A percentile compares a stretch with the other conserved stretches of the same genome.
These are phyloP conservation scores for Saksenaea oblongispora DNA, from an alignment of 371 early-diverging fungal species.

Conservation along the genomic window DNA sequence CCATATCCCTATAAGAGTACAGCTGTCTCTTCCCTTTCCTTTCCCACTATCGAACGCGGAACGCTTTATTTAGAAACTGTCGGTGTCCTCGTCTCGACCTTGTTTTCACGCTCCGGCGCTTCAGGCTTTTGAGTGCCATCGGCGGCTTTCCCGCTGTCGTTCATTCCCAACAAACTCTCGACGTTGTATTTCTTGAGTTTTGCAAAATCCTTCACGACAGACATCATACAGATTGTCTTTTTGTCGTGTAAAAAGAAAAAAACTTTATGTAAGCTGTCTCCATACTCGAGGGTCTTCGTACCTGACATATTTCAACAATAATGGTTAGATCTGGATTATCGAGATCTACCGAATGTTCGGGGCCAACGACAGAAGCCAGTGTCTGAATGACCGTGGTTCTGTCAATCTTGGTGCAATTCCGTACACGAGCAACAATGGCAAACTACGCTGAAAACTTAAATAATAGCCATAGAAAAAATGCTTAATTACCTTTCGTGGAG, in stretches of 20 bases:
- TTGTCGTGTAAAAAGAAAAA: background rate
- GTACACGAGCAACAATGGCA: constrained; percentile 63
- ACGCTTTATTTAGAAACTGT: background rate
- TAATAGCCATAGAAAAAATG: background rate
- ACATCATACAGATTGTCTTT: constrained; percentile 73
- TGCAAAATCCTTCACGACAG: constrained; percentile 67
- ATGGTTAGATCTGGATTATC: constrained; percentile 61
- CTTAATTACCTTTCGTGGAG: constrained; percentile 9
- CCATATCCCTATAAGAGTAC: constrained; percentile 1
- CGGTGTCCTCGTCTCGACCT: background rate
- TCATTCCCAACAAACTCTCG: constrained; percentile 54
- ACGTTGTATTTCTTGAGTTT: constrained; percentile 70
- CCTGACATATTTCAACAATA: constrained; percentile 74
- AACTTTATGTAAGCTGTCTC: background rate
- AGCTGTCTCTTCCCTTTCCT: background rate
- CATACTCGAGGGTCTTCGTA: constrained; percentile 15
- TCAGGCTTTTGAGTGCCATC: background rate
- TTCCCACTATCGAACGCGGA: background rate
- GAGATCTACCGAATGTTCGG: constrained; percentile 64
- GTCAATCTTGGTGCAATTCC: constrained; percentile 62
- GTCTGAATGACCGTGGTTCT: constrained; percentile 57
- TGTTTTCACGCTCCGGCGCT: background rate
- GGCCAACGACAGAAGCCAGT: constrained; percentile 58
- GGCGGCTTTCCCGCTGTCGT: constrained; percentile 13
- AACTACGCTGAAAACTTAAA: constrained; percentile 45